phyloP scores from a whole-genome alignment of 495 filamentous ascomycete species.

The Coniosporium apollinis region DNA sequence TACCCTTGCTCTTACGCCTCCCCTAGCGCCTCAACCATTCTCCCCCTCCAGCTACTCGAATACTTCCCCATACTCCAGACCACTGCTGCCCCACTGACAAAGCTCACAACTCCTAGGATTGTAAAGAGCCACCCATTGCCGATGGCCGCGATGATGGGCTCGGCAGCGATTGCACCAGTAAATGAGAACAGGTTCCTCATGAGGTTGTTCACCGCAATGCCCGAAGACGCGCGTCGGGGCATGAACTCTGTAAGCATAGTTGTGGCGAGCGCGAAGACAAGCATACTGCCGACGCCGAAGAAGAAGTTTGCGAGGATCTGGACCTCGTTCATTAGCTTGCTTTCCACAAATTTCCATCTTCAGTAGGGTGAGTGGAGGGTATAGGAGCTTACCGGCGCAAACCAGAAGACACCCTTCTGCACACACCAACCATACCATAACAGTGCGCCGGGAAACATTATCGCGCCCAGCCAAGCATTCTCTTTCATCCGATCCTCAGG shows the following conservation, averaged over 20 bases:
- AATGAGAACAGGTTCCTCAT: constrained; percentile 76
- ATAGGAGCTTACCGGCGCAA: constrained; percentile 39
- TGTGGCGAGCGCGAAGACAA: constrained; percentile 45
- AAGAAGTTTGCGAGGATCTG: constrained; percentile 68
- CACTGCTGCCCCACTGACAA: constrained; percentile 29
- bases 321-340: neutral
- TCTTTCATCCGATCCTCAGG: constrained; percentile 85
- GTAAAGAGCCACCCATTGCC: constrained; percentile 87
- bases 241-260: constrained; percentile 57
- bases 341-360: neutral
- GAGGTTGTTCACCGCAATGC: constrained; percentile 73
- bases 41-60: constrained; percentile 48
- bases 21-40: constrained; percentile 40
- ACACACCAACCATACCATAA: constrained; percentile 55
- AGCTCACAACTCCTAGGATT: constrained; percentile 48
- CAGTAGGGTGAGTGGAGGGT: neutral
- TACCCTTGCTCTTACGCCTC: constrained; percentile 1
- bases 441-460: constrained; percentile 52
- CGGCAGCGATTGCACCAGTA: constrained; percentile 54
- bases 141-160: constrained; percentile 63
- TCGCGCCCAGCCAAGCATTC: constrained; percentile 70
- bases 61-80: constrained; percentile 51
- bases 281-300: constrained; percentile 78
- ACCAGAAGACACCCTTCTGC: constrained; percentile 39
- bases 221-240: constrained; percentile 52